These are phyloP conservation scores for Eucalyptus marginata DNA, from an alignment of 345 rosid genomes.

Conservation along the genomic window DNA sequence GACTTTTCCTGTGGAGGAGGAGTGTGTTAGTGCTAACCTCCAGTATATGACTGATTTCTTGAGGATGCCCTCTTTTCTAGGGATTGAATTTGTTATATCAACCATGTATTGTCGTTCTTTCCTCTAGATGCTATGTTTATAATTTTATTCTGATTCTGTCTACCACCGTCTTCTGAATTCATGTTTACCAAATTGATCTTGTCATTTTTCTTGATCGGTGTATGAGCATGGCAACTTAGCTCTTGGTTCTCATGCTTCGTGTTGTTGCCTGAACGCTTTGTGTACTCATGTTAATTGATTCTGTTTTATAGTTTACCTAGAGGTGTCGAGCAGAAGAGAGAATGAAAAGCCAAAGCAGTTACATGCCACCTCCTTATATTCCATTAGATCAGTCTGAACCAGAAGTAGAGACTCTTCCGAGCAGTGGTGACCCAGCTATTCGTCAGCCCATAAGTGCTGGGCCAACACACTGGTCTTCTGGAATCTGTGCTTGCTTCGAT, in stretches of 20 bases:
- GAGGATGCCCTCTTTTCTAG: neutral
- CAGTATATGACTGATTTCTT: neutral
- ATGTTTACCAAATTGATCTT: neutral
- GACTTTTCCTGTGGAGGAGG: neutral
- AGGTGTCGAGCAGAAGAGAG: neutral
- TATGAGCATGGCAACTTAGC: neutral
- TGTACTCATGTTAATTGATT: neutral
- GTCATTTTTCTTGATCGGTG: neutral
- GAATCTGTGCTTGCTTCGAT: slow-evolving; percentile 97
- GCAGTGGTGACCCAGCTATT: slow-evolving; percentile 3
- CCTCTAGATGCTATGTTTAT: neutral
- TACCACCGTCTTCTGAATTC: neutral
- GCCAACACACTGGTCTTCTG: slow-evolving; percentile 71
- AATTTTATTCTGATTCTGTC: neutral
- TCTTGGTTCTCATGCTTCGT: neutral
- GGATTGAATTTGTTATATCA: neutral
- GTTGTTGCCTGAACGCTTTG: neutral
- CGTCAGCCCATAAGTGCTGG: neutral
- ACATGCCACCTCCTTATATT: slow-evolving; percentile 75
- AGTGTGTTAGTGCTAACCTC: neutral
- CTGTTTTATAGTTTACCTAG: neutral
- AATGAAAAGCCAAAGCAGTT: slow-evolving; percentile 46
- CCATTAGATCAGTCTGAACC: slow-evolving; percentile 57
- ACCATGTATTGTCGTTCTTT: neutral
- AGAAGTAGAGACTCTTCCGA: slow-evolving; percentile 18